Conservation (phyloP, 305 asterid species). For the Fraxinus sp. region DNA sequence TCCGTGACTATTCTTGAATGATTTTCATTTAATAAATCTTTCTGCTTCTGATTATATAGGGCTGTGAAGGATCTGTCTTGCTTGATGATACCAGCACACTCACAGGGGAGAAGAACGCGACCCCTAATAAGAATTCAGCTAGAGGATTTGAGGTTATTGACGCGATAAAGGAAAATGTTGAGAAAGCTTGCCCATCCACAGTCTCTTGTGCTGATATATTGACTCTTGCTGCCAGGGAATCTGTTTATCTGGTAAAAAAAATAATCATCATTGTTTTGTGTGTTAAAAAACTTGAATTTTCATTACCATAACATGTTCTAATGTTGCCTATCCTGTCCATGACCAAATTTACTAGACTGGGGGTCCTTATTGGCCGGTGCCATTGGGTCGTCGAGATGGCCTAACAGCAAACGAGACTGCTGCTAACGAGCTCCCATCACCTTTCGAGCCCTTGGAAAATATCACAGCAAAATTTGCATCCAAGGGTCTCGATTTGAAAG, state of each 20-base stretch:
- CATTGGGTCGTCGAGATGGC: slow-evolving; percentile 77
- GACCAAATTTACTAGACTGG: slow-evolving; percentile 40
- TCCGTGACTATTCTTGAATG: neutral
- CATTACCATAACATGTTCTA: neutral
- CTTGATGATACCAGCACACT: slow-evolving; percentile 56
- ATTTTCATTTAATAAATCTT: neutral
- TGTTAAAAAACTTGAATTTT: neutral
- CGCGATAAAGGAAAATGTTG: slow-evolving; percentile 54
- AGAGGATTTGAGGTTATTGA: slow-evolving; percentile 81
- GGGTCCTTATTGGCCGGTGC: slow-evolving; percentile 60
- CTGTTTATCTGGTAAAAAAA: slow-evolving; percentile 54
- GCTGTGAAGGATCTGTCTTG: slow-evolving; percentile 74
- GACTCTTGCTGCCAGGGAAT: slow-evolving; percentile 69
- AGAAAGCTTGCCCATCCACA: slow-evolving; percentile 64
- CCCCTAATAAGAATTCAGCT: slow-evolving; percentile 54
- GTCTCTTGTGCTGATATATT: slow-evolving; percentile 80
- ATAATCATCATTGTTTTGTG: neutral
- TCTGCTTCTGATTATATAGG: slow-evolving; percentile 33
- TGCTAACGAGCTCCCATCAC: slow-evolving; percentile 71
- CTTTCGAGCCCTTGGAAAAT: slow-evolving; percentile 56
- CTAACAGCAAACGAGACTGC: slow-evolving; percentile 53
- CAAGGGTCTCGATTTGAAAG: slow-evolving; percentile 65
- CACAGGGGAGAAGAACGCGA: slow-evolving; percentile 60
- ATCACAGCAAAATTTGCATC: slow-evolving; percentile 57
- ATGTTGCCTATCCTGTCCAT: neutral